Base-by-base conservation (phyloP, 495 filamentous ascomycete genomes). In the Terfezia boudieri region DNA sequence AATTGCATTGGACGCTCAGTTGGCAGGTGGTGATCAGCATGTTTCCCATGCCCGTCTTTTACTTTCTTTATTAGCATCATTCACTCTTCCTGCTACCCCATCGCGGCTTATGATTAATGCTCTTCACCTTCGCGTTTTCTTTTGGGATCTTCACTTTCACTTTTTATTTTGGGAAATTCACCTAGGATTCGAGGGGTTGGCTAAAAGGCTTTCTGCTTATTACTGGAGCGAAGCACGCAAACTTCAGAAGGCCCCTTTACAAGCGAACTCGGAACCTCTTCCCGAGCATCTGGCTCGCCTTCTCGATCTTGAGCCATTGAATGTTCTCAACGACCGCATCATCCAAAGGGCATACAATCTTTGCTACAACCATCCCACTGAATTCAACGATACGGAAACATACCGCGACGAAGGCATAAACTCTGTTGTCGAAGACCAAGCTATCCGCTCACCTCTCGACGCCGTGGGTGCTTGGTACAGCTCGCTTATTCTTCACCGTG, bases 391-490 rank as follows among this genome's bases (percentile, higher is more conserved):
- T 26, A 73, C 77, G 1, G 69, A 71, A 16, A 71, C 74, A 9
- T 67, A 74, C 36, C 41, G 4, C 4, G 79, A 80, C 52, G 81
- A 81, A 48, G 76, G 83, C 26, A 81, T 93, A 69, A 83, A 93
- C 63, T 73, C 78, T 12, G 85, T 94, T 10, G 82, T 89, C 17
- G 84, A 89, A 37, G 89, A 96, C 60, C 76, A 77, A 43, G 80
- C 87, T 6, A 87, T 95, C 52, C 78, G 83, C 36, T 88, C 84
- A 11, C 84, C 88, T 8, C 75, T 94, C 56, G 89, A 96, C 65
- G 86, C 84, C 26, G 74, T 94, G 17, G 84, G 88, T 12, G 83
- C 88, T 0, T 94, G 88, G 89, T 89, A 78, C 71, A 92, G 86
- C 1, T 82, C 78, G 58, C 73, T 82, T 52, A 68, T 79, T n/a